These are phyloP conservation scores for Escovopsis sp. DNA, from an alignment of 2,329 filamentous ascomycete genomes.

Conservation along the genomic window DNA sequence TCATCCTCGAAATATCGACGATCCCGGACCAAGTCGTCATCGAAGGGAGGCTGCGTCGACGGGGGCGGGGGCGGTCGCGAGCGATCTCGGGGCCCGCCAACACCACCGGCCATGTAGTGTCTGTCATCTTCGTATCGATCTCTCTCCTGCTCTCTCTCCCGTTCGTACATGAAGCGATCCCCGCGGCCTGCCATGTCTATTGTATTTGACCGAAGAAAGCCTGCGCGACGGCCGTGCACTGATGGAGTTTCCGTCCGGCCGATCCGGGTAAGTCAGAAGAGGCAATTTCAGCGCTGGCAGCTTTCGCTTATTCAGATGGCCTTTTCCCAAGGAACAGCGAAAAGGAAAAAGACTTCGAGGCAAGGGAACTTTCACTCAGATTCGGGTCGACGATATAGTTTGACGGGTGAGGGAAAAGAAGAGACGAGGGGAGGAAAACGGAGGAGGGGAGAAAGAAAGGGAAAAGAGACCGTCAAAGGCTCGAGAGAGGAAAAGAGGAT, in stretches of 20 bases:
- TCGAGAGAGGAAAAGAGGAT: not conserved
- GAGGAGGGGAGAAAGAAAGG: not conserved
- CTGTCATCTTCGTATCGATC: slow-evolving; percentile 42
- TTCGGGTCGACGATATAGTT: not conserved
- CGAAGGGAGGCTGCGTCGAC: slow-evolving; percentile 20
- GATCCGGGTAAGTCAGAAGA: not conserved
- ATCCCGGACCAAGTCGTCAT: slow-evolving; percentile 34
- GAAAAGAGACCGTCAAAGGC: too few species aligned
- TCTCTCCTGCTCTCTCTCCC: slow-evolving; percentile 20
- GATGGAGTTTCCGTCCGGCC: too few species aligned
- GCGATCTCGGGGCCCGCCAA: slow-evolving; percentile 21
- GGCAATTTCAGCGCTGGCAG: too few species aligned
- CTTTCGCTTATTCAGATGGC: too few species aligned
- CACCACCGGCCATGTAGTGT: slow-evolving; percentile 21
- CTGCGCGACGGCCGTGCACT: not conserved
- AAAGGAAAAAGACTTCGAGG: not conserved
- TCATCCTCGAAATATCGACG: slow-evolving; percentile 42
- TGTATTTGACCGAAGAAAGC: slow-evolving; percentile 2
- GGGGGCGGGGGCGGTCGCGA: slow-evolving; percentile 30
- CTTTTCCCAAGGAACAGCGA: not conserved
- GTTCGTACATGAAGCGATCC: slow-evolving; percentile 26
- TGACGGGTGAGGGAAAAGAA: not conserved
- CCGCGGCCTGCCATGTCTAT: slow-evolving; percentile 7
- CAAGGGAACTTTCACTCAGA: not conserved
- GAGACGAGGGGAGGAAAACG: not conserved